Evolutionary conservation across 2,329 filamentous ascomycete genomes (phyloP), one percentile per base, ranked within the genome.

Genomic region (Ascochyta fabae): DNA sequence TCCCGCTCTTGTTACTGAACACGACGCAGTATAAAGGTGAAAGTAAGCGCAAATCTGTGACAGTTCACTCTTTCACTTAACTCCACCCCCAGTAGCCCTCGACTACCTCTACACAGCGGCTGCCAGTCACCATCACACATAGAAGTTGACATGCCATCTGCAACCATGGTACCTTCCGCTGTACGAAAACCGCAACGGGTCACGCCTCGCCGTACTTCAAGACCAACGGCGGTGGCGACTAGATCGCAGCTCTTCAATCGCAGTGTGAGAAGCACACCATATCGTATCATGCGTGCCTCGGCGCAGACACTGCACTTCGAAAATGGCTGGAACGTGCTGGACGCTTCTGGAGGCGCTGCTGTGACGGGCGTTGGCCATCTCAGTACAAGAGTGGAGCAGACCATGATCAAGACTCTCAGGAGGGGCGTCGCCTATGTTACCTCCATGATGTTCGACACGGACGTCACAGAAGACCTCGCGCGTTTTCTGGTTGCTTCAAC

Each of bases 331-430:
- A 78, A 76, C 31, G 83, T 95, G 39, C 82, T 92, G 13, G 91
- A 95, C 71, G 88, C 86, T 1, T 89, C 87, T 19, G 84, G 88
- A 26, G 91, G 91, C 19, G 88, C 90, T 3, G 89, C 88, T 22
- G 89, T 92, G 3, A 81, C 86, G 9, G 88, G 87, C 67, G 77
- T 94, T 9, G 91, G 90, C 6, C 87, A 91, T 64, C 82, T 88
- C 47, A 83, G 88, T 50, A 67, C 79, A 38, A 79, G 86, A 43
- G 84, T 93, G 12, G 78, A 79, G 12, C 76, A 82, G 2, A 88
- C 87, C 0, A 81, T 91, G 36, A 73, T 78, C 4, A 65, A 79
- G 12, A 88, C 92, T 64, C 78, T 89, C 60, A 78, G 82, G 43
- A 52, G 39, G 7, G 74, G 84, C 40, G 76, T 88, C 0, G 77